Percentiles rank a stretch among this genome's conserved stretches.
phyloP scores from a whole-genome alignment of 805 yeast genomes.

The Suhomyces tanzawaensis region DNA sequence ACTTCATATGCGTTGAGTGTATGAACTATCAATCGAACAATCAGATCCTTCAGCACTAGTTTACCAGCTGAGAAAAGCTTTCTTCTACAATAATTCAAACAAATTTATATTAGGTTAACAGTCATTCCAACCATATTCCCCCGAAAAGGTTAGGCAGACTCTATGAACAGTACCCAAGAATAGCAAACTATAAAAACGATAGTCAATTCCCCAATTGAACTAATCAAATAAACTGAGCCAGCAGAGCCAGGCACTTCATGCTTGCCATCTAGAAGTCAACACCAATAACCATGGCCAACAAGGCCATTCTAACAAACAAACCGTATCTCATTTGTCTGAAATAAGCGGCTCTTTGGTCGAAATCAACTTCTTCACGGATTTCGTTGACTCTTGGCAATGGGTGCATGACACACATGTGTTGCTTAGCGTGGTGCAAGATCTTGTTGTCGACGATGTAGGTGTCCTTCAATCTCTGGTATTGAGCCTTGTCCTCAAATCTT shows the following conservation, averaged over 20 bases:
- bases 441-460: slow-evolving; percentile 89
- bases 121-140: neutral
- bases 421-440: slow-evolving; percentile 88
- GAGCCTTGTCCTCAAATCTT: slow-evolving; percentile 73
- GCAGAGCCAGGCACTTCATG: too few relatives aligned
- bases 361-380: slow-evolving; percentile 97
- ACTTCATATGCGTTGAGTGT: too few relatives aligned
- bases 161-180: slow-evolving; percentile 19
- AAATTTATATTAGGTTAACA: too few relatives aligned
- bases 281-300: slow-evolving; percentile 96
- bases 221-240: too few relatives aligned
- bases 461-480: slow-evolving; percentile 87
- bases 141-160: neutral
- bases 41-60: too few relatives aligned
- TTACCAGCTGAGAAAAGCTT: too few relatives aligned
- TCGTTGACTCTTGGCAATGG: slow-evolving; percentile 97
- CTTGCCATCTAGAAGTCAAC: slow-evolving; percentile 80
- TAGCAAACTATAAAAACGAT: neutral
- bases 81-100: too few relatives aligned
- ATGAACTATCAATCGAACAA: too few relatives aligned
- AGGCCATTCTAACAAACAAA: slow-evolving; percentile 96
- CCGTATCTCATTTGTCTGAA: slow-evolving; percentile 99
- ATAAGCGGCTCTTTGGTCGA: slow-evolving; percentile 98
- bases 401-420: slow-evolving; percentile 98
- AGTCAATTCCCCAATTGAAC: slow-evolving; percentile 1